Evolutionary conservation across 2,329 filamentous ascomycete species (phyloP), one percentile per base, ranked within the genome.

Genomic region (Ilyonectria sp.): DNA sequence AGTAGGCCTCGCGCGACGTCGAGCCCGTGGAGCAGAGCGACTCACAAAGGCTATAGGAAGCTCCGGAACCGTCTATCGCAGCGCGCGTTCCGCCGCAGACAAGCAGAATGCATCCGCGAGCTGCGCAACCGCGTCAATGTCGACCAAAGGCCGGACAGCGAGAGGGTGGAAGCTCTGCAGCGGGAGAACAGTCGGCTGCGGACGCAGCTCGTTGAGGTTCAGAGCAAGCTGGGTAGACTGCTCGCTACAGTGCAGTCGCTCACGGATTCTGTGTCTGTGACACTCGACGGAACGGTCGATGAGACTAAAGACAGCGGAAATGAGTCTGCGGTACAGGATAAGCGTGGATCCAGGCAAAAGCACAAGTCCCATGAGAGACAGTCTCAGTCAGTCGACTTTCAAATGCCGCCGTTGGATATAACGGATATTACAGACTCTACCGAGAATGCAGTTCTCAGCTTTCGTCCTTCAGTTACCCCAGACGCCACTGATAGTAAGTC

Each of bases 31-130:
- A 7, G 21, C 37, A 1, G 9, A 9, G 17, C 2, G 11, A 17
- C 44, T 71, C 6, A 69, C 47, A 6, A 15, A 4, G 7, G 0
- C 11, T 19, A 10, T 58, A 79, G 77, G 60, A 78, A 77, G 60
- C 67, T 77, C 26, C 77, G 77, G n/a, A 79, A 79, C 49, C 77
- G 77, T 13, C 69, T 79, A 1, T 78, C 77, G 0, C 77, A 79
- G 23, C 71, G 75, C n/a, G 77, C 77, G 0, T 79, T 79, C 54
- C 77, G 77, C 1, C 77, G 77, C 1, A 66, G 77, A 19, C 76
- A 77, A 40, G 76, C 73, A 2, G 76, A 79, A 58, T 72, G 72
- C 11, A 69, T 79, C 2, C 61, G 77, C 8, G 75, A 79, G 40
- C 63, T 79, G 0, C 71, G 70, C 2, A 76, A 57, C 4, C 70